Evolutionary conservation across 345 rosid species (phyloP), one percentile per base, ranked within the genome.

Genomic region (Ceriops zippeliana): DNA sequence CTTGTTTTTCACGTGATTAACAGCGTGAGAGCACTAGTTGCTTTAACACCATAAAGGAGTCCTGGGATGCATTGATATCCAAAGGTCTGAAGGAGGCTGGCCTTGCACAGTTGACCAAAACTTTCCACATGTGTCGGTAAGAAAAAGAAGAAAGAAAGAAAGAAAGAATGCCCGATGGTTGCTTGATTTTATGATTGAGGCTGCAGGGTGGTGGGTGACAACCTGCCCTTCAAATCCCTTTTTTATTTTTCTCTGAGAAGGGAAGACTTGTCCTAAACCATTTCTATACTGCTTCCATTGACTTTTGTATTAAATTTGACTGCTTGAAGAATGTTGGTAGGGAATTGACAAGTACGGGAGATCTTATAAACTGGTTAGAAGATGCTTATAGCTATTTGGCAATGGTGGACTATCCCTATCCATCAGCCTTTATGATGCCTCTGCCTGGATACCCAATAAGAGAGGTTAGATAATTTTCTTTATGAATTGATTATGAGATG

Each of bases 1-100:
- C 1, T 42, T 42, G 49, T 54, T 26, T 54, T 46, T 54, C 32
- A 28, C 32, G 5, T 13, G 49, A 17, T 54, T 5, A 69, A 72
- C 63, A 93, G 98, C 90, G 92, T 63, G 97, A 93, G 78, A 89
- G 98, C 73, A 76, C 17, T 26, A 91, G 91, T 81, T 93, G 98
- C 83, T 93, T 89, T 62, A 76, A 84, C 58, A 83, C 92, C 1
- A 85, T 93, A 66, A 93, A 93, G 78, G 71, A 73, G 38, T 93
- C 97, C 3, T 93, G 97, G 98, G 78, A 74, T 81, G 86, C 73
- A 30, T 37, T 91, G 42, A 51, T 31, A 21, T 78, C 85, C 0
- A 91, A 79, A 80, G 96, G 96, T 68, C 83, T 58, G 74, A 84
- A 79, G 68, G 81, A 83, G 79, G 83, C 84, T 81, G 97, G 98